These are phyloP conservation scores for Anthostomella pinea DNA, from an alignment of 2,329 filamentous ascomycete genomes.

Conservation along the genomic window DNA sequence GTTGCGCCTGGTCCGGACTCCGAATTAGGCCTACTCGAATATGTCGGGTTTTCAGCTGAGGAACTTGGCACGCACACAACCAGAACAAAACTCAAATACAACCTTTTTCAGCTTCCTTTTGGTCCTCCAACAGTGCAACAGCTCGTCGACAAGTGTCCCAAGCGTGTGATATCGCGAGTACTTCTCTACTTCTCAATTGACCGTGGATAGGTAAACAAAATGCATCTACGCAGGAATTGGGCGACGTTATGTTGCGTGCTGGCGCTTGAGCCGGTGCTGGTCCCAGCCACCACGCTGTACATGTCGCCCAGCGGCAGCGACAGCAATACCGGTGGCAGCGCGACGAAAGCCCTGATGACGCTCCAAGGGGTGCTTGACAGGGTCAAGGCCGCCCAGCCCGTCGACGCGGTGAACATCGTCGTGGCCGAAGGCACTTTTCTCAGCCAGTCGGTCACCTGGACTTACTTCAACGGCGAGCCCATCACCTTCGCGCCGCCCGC, in stretches of 20 bases:
- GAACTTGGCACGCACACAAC: no score
- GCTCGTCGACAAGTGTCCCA: no score
- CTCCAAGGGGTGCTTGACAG: slow-evolving; percentile 12
- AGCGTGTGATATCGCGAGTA: no score
- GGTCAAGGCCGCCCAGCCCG: slow-evolving; percentile 5
- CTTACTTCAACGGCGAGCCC: slow-evolving; percentile 15
- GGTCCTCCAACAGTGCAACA: no score
- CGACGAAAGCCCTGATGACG: slow-evolving; percentile 6
- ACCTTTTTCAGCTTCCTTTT: no score
- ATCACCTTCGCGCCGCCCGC: slow-evolving; percentile 12
- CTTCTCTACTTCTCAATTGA: no score
- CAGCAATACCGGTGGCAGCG: slow-evolving; percentile 10
- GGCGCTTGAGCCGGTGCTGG: slow-evolving; percentile 4
- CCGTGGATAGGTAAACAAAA: slow-evolving; percentile 35
- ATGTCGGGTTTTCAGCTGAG: no score
- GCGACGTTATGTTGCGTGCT: slow-evolving; percentile 3
- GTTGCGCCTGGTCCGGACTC: no score
- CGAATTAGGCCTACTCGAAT: no score
- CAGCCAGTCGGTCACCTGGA: slow-evolving; percentile 13
- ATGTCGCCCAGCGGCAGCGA: slow-evolving; percentile 15
- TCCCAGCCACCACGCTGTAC: slow-evolving; percentile 11
- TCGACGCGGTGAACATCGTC: slow-evolving; percentile 11
- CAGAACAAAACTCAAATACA: no score
- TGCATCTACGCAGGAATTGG: slow-evolving; percentile 6
- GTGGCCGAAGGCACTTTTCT: slow-evolving; percentile 10